phyloP scores from a whole-genome alignment of 495 filamentous ascomycete genomes.

The Platismatia glauca region DNA sequence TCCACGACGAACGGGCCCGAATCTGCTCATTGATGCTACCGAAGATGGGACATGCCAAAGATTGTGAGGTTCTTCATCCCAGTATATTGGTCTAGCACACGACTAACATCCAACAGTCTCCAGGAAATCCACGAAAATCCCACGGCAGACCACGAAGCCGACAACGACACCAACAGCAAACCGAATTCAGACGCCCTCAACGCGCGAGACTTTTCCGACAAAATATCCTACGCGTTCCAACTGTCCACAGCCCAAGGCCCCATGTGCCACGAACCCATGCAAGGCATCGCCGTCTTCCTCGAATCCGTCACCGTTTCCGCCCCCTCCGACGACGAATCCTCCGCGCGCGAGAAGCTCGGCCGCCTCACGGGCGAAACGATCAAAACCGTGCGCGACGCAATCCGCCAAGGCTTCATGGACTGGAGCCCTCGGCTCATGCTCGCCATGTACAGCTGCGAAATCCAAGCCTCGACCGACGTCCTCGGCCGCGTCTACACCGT shows the following conservation, averaged over 20 bases:
- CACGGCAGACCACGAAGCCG: background rate
- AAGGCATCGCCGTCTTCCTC: conserved; percentile 85
- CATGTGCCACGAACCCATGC: conserved; percentile 86
- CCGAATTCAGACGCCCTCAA: conserved; percentile 44
- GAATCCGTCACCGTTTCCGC: conserved; percentile 61
- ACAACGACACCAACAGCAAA: conserved; percentile 17
- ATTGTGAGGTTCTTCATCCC: conserved; percentile 47
- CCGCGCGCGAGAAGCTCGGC: conserved; percentile 57
- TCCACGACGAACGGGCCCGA: conserved; percentile 74
- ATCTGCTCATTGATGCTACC: conserved; percentile 81
- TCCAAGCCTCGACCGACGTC: conserved; percentile 92
- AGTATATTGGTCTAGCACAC: background rate
- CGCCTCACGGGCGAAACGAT: conserved; percentile 87
- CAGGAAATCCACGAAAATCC: conserved; percentile 16
- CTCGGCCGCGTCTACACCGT: conserved; percentile 91
- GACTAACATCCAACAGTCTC: conserved; percentile 8
- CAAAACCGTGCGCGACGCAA: conserved; percentile 74
- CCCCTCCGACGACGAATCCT: conserved; percentile 45
- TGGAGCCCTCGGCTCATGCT: conserved; percentile 90
- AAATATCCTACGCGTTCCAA: conserved; percentile 87
- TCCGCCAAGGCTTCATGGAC: conserved; percentile 81
- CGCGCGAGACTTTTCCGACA: conserved; percentile 73
- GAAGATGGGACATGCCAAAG: conserved; percentile 60
- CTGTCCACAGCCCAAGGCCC: conserved; percentile 83
- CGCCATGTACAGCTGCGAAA: conserved; percentile 97